Conservation (phyloP, 164 flowering plant species). For the Cinnamomum micranthum region DNA sequence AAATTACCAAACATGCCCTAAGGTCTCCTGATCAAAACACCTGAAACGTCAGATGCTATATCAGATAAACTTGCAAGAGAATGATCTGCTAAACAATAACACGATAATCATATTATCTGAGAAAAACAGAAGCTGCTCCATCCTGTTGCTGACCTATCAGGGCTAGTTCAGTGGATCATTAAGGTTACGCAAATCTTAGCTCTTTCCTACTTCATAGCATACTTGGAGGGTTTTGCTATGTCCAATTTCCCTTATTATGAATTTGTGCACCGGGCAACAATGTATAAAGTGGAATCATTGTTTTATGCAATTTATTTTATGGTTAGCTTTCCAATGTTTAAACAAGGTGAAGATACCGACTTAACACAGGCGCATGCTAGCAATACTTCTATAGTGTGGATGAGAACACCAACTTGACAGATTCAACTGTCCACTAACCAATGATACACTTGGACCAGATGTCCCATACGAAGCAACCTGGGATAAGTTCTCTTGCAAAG, state of each 20-base stretch:
- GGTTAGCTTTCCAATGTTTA: conserved; percentile 99
- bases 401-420: conserved; percentile 4
- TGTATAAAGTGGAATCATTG: conserved; percentile 94
- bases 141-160: conserved; percentile 58
- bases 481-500: conserved; percentile 29
- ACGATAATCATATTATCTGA: no score
- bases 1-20: no score
- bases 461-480: conserved; percentile 9
- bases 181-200: conserved; percentile 83
- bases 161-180: conserved; percentile 47
- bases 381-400: background rate
- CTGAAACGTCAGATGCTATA: no score
- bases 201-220: conserved; percentile 84
- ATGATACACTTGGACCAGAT: conserved; percentile 35
- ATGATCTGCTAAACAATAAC: no score
- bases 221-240: conserved; percentile 84
- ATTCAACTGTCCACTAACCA: conserved; percentile 3
- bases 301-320: no score
- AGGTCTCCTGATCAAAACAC: no score
- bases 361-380: conserved; percentile 6
- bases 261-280: conserved; percentile 80
- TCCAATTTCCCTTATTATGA: conserved; percentile 87
- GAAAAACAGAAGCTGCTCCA: conserved; percentile 34
- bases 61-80: no score
- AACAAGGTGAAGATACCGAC: conserved; percentile 3